Conservation (phyloP, 1,139 yeast genomes). For the Taphrina wiesneri region DNA sequence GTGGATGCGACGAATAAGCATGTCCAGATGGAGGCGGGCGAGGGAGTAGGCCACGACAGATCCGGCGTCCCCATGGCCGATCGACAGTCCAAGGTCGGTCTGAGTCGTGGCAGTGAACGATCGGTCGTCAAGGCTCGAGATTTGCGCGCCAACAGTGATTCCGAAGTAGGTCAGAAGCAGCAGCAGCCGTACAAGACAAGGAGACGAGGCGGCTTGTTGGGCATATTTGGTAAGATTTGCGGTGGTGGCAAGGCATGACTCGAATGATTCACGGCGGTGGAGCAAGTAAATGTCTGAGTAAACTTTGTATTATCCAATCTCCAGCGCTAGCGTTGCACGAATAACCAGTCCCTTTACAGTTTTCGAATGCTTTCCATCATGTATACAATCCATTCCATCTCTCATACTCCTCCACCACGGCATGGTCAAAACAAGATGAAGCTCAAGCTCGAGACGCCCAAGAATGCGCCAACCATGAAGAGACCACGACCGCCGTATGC, state of each 20-base stretch:
- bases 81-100: slow-evolving; percentile 7
- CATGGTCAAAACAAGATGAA: neutral
- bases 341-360: neutral
- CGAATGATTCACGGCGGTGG: neutral
- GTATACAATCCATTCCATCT: neutral
- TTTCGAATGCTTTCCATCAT: neutral
- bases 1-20: neutral
- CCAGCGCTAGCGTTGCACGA: neutral
- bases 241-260: neutral
- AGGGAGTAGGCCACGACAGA: neutral
- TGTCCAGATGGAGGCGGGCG: neutral
- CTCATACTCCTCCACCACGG: neutral
- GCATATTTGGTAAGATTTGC: neutral
- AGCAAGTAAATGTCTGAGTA: too few relatives aligned
- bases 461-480: neutral
- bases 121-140: neutral
- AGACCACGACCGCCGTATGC: neutral
- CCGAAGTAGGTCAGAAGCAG: neutral
- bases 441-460: neutral
- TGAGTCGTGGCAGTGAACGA: neutral
- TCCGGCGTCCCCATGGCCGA: neutral
- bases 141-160: neutral
- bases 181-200: neutral
- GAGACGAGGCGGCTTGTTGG: neutral
- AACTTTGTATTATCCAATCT: too few relatives aligned